These are phyloP conservation scores for Aspergillus hortae DNA, from an alignment of 2,329 filamentous ascomycete species.

Conservation along the genomic window DNA sequence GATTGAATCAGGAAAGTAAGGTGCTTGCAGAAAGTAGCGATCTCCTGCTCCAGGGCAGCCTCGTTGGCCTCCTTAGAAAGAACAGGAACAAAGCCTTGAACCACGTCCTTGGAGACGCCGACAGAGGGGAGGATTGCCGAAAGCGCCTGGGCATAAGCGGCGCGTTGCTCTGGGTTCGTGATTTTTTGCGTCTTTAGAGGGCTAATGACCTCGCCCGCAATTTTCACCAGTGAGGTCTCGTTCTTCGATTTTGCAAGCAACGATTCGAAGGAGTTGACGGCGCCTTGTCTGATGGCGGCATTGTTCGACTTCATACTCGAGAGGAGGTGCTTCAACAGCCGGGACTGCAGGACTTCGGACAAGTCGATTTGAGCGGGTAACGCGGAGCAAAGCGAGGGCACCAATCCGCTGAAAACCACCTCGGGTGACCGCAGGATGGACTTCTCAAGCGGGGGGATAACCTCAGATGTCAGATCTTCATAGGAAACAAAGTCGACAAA, in stretches of 20 bases:
- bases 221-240: slow-evolving; percentile 57
- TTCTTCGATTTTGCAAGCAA: slow-evolving; percentile 64
- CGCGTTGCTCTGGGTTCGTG: slow-evolving; percentile 77
- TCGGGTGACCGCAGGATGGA: slow-evolving; percentile 85
- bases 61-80: slow-evolving; percentile 88
- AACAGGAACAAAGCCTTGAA: slow-evolving; percentile 62
- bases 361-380: slow-evolving; percentile 71
- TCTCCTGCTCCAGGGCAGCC: slow-evolving; percentile 70
- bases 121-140: slow-evolving; percentile 59
- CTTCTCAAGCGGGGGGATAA: slow-evolving; percentile 83
- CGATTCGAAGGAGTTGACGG: slow-evolving; percentile 68
- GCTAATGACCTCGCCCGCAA: slow-evolving; percentile 71
- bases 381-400: slow-evolving; percentile 68
- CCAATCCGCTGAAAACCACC: slow-evolving; percentile 74
- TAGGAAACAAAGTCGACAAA: slow-evolving; percentile 69
- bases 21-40: slow-evolving; percentile 66
- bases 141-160: slow-evolving; percentile 79
- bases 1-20: slow-evolving; percentile 60
- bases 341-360: slow-evolving; percentile 66
- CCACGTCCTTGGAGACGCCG: slow-evolving; percentile 63
- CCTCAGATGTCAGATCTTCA: slow-evolving; percentile 70
- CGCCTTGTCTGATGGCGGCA: slow-evolving; percentile 68
- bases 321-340: slow-evolving; percentile 81
- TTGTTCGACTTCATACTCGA: slow-evolving; percentile 91
- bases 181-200: slow-evolving; percentile 83